Percentiles rank a stretch among this genome's conserved stretches.
These are phyloP conservation scores for Ceratobasidium sp. DNA, from an alignment of 1,284 basidiomycete species.

Conservation along the genomic window DNA sequence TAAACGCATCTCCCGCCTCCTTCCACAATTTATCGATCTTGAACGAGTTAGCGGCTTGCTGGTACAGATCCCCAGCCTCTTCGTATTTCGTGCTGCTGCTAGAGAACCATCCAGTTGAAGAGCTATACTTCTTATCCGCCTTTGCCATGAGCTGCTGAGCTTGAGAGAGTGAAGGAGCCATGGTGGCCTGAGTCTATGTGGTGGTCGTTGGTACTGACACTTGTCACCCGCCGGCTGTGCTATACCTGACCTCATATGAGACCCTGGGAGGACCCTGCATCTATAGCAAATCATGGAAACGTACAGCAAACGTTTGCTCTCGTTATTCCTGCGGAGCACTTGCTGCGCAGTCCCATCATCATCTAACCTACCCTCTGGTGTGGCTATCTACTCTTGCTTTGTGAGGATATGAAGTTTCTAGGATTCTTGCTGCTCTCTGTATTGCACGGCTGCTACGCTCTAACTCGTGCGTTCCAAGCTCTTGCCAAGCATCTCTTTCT, in stretches of 20 bases:
- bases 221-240: neutral
- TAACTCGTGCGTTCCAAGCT: slow-evolving; percentile 40
- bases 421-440: slow-evolving; percentile 35
- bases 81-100: slow-evolving; percentile 84
- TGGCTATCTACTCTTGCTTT: neutral
- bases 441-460: slow-evolving; percentile 35
- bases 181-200: slow-evolving; percentile 43
- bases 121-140: slow-evolving; percentile 91
- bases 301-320: slow-evolving; percentile 24
- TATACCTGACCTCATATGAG: slow-evolving; percentile 24
- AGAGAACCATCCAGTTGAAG: slow-evolving; percentile 85
- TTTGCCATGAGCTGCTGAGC: slow-evolving; percentile 79
- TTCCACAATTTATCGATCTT: slow-evolving; percentile 94
- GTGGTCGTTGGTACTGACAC: neutral
- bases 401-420: slow-evolving; percentile 4
- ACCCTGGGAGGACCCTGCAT: slow-evolving; percentile 24
- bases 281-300: slow-evolving; percentile 24
- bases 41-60: slow-evolving; percentile 94
- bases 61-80: slow-evolving; percentile 93
- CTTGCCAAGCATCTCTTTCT: slow-evolving; percentile 17
- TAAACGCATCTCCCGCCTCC: slow-evolving; percentile 88
- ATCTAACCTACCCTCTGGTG: neutral
- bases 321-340: slow-evolving; percentile 30
- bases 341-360: slow-evolving; percentile 20
- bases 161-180: slow-evolving; percentile 64